Evolutionary conservation across 176 grass and related monocot species (phyloP).

Genomic region (Bothriochloa decipiens): DNA sequence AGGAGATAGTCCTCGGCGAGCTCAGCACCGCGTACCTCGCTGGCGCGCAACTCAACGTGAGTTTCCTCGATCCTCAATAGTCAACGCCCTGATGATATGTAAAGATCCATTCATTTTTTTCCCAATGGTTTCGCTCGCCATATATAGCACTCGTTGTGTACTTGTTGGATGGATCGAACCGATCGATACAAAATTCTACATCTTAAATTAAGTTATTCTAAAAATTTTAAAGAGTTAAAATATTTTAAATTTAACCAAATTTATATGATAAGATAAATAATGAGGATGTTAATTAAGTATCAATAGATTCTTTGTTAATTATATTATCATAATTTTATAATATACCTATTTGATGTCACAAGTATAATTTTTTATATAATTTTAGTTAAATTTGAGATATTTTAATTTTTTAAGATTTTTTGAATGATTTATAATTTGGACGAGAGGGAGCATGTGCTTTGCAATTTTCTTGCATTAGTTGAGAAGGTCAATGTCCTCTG

Average conservation of each 20-base stretch:
- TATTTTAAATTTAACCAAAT: too few relatives aligned
- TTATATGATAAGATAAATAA: too few relatives aligned
- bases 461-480: background rate
- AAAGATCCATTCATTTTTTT: background rate
- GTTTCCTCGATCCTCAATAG: background rate
- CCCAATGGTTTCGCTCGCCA: background rate
- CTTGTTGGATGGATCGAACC: background rate
- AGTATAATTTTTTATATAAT: too few relatives aligned
- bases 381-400: too few relatives aligned
- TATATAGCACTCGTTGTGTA: background rate
- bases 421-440: too few relatives aligned
- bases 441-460: background rate
- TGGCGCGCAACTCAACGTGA: constrained; percentile 49
- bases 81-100: background rate
- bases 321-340: too few relatives aligned
- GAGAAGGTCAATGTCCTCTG: background rate
- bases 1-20: constrained; percentile 68
- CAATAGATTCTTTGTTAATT: too few relatives aligned
- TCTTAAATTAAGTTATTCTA: too few relatives aligned
- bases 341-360: too few relatives aligned
- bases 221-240: too few relatives aligned
- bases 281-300: too few relatives aligned
- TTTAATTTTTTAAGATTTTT: too few relatives aligned
- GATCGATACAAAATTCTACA: background rate
- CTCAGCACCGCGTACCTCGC: constrained; percentile 57